phyloP scores from a whole-genome alignment of 176 grass and related monocot genomes.

The Raddia guianensis region DNA sequence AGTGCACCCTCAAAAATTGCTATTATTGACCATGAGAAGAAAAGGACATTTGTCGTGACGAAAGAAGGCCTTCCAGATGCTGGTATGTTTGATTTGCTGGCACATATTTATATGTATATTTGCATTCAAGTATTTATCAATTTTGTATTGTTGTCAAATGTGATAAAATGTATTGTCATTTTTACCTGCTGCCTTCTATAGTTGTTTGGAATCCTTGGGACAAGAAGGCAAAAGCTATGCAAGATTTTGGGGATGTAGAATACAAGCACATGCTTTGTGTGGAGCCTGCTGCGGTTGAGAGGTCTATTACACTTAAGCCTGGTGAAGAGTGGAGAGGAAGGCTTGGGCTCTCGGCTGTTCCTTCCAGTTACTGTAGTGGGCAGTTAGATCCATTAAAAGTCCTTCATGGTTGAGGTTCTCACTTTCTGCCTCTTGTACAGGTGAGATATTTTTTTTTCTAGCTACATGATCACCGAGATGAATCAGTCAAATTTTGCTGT shows the following conservation, averaged over 20 bases:
- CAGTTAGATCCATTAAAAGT: slow-evolving; percentile 69
- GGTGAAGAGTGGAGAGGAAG: slow-evolving; percentile 91
- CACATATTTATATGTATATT: slow-evolving; percentile 14
- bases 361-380: slow-evolving; percentile 87
- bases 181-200: slow-evolving; percentile 33
- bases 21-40: slow-evolving; percentile 92
- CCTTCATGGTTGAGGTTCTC: slow-evolving; percentile 53
- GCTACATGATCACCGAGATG: background rate
- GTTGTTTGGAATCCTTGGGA: slow-evolving; percentile 98
- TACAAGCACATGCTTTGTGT: slow-evolving; percentile 86
- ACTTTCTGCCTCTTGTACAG: slow-evolving; percentile 62
- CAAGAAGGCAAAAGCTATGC: slow-evolving; percentile 79
- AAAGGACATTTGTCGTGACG: slow-evolving; percentile 73
- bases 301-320: slow-evolving; percentile 67
- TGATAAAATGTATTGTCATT: slow-evolving; percentile 3
- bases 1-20: slow-evolving; percentile 74
- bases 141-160: background rate
- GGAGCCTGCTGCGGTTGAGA: slow-evolving; percentile 73
- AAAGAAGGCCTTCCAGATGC: slow-evolving; percentile 89
- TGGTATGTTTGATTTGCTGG: slow-evolving; percentile 53
- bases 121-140: background rate
- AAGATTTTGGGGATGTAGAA: slow-evolving; percentile 78
- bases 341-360: slow-evolving; percentile 59
- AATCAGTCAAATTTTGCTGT: background rate
- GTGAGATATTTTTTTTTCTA: slow-evolving; percentile 29